These are phyloP conservation scores for Casuarina cunninghamiana DNA, from an alignment of 306 rosid genomes.

Conservation along the genomic window DNA sequence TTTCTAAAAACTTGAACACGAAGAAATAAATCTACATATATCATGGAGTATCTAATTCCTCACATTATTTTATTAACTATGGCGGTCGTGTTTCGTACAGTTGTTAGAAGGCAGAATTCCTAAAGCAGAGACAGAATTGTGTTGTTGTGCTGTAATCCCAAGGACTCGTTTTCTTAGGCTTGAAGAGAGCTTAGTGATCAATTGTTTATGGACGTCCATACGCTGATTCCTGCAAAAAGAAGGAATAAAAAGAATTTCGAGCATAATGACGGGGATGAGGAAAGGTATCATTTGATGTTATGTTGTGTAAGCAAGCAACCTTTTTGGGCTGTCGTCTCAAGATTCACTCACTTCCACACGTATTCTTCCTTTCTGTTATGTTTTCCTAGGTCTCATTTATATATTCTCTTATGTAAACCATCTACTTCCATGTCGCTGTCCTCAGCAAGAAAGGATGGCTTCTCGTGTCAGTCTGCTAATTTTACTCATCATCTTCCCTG, in stretches of 20 bases:
- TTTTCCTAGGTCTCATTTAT: not conserved
- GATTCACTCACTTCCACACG: constrained; percentile 15
- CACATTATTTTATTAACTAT: too few species aligned
- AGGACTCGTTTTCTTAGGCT: too few species aligned
- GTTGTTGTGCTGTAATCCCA: too few species aligned
- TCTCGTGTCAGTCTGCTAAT: not conserved
- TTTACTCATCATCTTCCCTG: constrained; percentile 26
- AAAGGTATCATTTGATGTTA: constrained; percentile 9
- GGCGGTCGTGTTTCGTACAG: too few species aligned
- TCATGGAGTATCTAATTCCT: too few species aligned
- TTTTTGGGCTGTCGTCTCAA: not conserved
- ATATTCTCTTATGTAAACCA: not conserved
- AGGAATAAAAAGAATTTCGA: not conserved
- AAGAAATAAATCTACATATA: too few species aligned
- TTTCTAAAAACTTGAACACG: too few species aligned
- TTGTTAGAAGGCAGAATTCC: too few species aligned
- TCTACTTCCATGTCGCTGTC: not conserved
- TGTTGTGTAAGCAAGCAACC: constrained; percentile 6
- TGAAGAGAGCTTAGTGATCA: too few species aligned
- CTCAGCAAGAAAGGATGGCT: not conserved
- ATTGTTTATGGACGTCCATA: too few species aligned
- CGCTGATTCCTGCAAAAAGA: not conserved
- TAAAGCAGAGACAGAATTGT: too few species aligned
- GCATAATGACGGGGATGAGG: not conserved
- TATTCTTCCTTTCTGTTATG: not conserved